Base-by-base conservation (phyloP, 306 rosid genomes). In the Lotus japonicus region DNA sequence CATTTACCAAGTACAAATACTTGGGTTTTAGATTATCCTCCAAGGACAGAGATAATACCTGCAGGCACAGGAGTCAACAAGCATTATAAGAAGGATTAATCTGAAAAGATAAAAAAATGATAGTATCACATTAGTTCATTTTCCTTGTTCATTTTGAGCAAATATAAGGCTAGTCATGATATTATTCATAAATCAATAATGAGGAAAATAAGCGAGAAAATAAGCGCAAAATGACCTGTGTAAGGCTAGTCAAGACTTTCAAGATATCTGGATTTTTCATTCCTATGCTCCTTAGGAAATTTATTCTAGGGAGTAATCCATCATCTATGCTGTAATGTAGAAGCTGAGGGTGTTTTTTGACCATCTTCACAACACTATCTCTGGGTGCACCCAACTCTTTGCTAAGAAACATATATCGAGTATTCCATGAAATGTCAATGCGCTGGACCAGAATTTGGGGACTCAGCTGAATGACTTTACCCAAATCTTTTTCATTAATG, bases 11-110 rank as follows among this genome's bases (percentile, higher is more conserved):
- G 78, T 95, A 95, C 90, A 81, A 79, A 69, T 95, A 90, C 83
- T 95, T 95, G 38, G 99, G 99, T 86, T 85, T 95, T 45, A 95
- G 82, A 79, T 95, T 94, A 17, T 87, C 92, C 86, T 88, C 99
- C 81, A 95, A 53, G 13, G 99, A 95, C 54, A 95, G 72, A 59
- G 99, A 95, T 39, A 95, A 76, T 41, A 95, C 99, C 99, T 95
- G 89, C 73, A 80, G 43, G 65, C 50, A 70, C 54, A 58, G 39
- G 17, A 68, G 58, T 62, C 73, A 75, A 23, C 38, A 64, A 51
- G 23, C 52, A 62, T 36, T 46, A 49, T 3, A 18, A 28, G 42
- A 43, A 60, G 68, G 19, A 44, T 33, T 28, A n/a, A 26, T 23
- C 33, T 12, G 18, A 55, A 62, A 68, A n/a, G 53, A n/a, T 16